Evolutionary conservation across 495 filamentous ascomycete genomes (phyloP), one percentile per base, ranked within the genome.

Genomic region (Oleoguttula mirabilis): DNA sequence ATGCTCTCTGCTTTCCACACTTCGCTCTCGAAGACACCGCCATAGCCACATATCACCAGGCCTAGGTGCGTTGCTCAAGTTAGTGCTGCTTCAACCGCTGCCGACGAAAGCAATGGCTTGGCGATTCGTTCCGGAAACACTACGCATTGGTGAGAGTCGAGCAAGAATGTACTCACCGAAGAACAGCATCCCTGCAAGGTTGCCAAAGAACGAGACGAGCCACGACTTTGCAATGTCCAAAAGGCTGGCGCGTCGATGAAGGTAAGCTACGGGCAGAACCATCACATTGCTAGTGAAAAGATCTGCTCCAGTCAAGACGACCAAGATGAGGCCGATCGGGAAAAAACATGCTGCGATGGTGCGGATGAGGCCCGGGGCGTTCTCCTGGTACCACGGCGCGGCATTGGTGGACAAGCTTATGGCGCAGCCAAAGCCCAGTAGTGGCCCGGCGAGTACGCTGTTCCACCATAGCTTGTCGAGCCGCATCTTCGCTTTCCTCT

Each of bases 221-320:
- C 72, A 77, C 43, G 72, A 69, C 10, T 68, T 46, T 1, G 71
- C 36, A 58, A 76, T 62, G 41, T 67, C 68, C 14, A 55, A 47
- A 51, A 75, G 46, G 7, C 68, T 57, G 11, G 73, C 48, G 23
- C 70, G 60, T 19, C 68, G 62, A 28, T 28, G 39, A 0, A 75
- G 58, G 3, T 61, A 58, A 0, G 74, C 71, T 16, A 75, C 58
- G 1, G 67, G 67, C 1, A 70, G 74, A 31, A 73, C 69, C 72
- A 79, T 71, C 45, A 72, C 70, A 17, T 69, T 72, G 4, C 71
- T 68, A 1, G 75, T 80, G 42, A 69, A 77, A 4, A 78, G 66
- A 50, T 78, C 75, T 2, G 68, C 65, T 1, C 73, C 71, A 0
- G 67, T 73, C 6, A 77, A 49, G 20, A 77, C 65, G 34, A 76